Base-by-base conservation (phyloP, 148 eudicot species). In the Silene conica region DNA sequence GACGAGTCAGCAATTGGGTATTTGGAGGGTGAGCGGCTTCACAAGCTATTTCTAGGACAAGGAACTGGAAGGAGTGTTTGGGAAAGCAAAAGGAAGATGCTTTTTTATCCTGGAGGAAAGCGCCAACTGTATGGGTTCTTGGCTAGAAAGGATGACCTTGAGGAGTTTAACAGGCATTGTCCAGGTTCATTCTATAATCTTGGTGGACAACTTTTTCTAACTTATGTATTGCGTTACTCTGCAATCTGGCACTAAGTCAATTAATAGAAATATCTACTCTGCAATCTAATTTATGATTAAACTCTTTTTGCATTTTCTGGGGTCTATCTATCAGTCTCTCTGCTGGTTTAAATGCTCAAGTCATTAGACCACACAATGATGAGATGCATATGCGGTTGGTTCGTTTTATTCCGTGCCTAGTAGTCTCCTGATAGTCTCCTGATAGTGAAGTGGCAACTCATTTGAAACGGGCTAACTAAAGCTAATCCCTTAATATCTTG, bases 71-170 rank as follows among this genome's bases (percentile, higher is more conserved):
- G 89, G 73, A 71, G 70, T 68, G 90, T 83, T 2, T 92, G 97
- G 97, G 83, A 82, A 34, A 80, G 25, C 45, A 64, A 75, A 23
- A 54, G 52, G 43, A 80, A 56, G 15, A 77, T 25, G 7, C 74
- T 73, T 5, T 87, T 86, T 62, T 78, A 78, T 80, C 79, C 86
- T 38, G 96, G 90, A 23, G 98, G 96, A 18, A 78, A 82, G 69
- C 87, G 96, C 48, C 93, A 87, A 45, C 80, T 90, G 0, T 87
- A 82, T 79, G 98, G 98, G 6, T 93, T 78, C 83, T 63, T 93
- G 81, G 96, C 98, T 4, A 82, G 77, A 58, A 83, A 80, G 68
- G 80, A 66, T 26, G 98, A 93, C 45, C 10, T 93, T 34, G 92
- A 87, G 18, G 46, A 63, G 2, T 93, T 93, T 43, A 92, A 92